Evolutionary conservation across 805 yeast species (phyloP), one percentile per base, ranked within the genome.

Genomic region (Pichia ethanolica): DNA sequence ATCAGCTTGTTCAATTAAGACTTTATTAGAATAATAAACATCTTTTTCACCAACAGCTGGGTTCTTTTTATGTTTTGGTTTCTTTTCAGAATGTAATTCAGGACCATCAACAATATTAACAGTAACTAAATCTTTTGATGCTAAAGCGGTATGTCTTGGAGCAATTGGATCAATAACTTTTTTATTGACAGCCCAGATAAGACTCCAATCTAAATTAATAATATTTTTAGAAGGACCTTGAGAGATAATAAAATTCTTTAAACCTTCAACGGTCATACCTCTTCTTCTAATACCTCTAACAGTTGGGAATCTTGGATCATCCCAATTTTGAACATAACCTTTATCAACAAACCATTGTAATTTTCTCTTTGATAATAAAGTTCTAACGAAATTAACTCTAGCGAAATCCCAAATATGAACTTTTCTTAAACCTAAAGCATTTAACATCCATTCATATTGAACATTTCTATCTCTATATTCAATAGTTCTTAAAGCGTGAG

Each of bases 271-370:
- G 38, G 97, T 82, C 99, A 93, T 93, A 75, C 99, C 99, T 75
- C 99, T 86, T 78, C 99, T 84, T 76, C 97, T 88, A 47, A 91
- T 97, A 75, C 99, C 99, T 71, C 98, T 84, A 38, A 93, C 96
- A 43, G 99, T 93, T 59, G 99, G 99, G 89, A 93, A 93, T 70
- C 99, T 81, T 60, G 99, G 99, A 70, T 93, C 99, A 65, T 93
- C 97, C 99, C 99, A 93, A 72, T 89, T 89, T 27, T 78, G 62
- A 51, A 93, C 99, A 60, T 84, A 75, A 40, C 79, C 74, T 68
- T 88, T 85, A 74, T 93, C 98, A 55, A 93, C 99, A 71, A 93
- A 89, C 99, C 99, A 93, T 74, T 95, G 99, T 66, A 93, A 78
- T 76, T 93, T 93, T 75, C 99, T 86, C 83, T 93, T 93, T 54